A percentile compares a stretch with the other conserved stretches of the same genome.
Evolutionary conservation across 768 basidiomycete genomes (phyloP).

Genomic region (Lactarius tabidus): DNA sequence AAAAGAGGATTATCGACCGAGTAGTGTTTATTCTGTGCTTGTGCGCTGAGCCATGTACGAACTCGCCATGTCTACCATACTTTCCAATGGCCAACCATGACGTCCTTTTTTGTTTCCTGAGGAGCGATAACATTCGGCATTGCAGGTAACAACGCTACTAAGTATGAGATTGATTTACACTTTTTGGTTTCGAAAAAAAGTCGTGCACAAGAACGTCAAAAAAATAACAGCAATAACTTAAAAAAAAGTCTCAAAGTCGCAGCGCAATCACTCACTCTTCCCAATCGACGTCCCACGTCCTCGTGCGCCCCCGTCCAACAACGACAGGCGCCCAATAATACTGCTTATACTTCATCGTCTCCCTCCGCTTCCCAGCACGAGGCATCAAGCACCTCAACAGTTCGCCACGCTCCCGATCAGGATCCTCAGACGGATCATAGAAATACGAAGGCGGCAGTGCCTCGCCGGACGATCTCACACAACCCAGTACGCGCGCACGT

Average conservation of each 20-base stretch:
- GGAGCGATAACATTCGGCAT: conserved; percentile 4
- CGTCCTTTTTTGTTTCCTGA: background rate
- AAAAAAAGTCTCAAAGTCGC: background rate
- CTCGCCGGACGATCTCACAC: conserved; percentile 19
- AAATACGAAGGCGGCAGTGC: conserved; percentile 22
- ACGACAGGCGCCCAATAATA: conserved; percentile 72
- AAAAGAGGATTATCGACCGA: conserved; percentile 5
- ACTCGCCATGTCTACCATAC: too few relatives aligned
- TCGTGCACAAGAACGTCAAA: background rate
- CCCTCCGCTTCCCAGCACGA: conserved; percentile 64
- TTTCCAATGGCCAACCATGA: conserved; percentile 20
- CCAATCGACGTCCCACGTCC: conserved; percentile 27
- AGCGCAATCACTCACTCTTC: conserved; percentile 14
- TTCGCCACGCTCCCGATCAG: conserved; percentile 22
- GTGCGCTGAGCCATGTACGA: conserved; percentile 15
- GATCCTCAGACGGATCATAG: conserved; percentile 19
- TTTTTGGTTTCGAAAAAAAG: background rate
- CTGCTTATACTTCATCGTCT: conserved; percentile 81
- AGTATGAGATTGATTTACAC: conserved; percentile 11
- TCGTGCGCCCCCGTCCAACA: conserved; percentile 18
- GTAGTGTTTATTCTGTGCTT: conserved; percentile 15
- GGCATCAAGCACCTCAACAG: conserved; percentile 34
- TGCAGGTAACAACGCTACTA: conserved; percentile 14
- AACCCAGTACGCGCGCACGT: conserved; percentile 12
- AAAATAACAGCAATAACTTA: conserved; percentile 21